Evolutionary conservation across 2,329 filamentous ascomycete species (phyloP).

Genomic region (Coniochaeta sp.): DNA sequence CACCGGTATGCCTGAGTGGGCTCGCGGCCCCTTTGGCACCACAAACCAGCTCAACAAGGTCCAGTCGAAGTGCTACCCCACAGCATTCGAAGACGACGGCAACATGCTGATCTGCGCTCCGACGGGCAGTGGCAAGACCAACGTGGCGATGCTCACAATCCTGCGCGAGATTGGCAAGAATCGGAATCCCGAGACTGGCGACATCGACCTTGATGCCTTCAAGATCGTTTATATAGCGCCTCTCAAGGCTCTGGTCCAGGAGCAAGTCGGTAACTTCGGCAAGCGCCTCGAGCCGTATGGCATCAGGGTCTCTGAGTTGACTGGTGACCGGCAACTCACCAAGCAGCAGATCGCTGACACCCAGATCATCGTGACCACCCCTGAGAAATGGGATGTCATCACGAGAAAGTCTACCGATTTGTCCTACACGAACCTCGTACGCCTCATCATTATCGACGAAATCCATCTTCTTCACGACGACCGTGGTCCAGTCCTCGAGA

Average conservation of each 20-base stretch:
- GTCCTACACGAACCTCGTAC: conserved; percentile 95
- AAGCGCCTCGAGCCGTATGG: conserved; percentile 85
- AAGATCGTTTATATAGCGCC: conserved; percentile 98
- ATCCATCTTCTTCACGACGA: conserved; percentile 98
- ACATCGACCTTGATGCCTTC: conserved; percentile 92
- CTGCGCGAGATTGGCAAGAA: conserved; percentile 96
- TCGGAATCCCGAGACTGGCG: conserved; percentile 79
- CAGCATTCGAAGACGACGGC: conserved; percentile 87
- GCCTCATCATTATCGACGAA: conserved; percentile 93
- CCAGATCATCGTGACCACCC: conserved; percentile 95
- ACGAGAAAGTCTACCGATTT: conserved; percentile 95
- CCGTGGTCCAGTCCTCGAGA: conserved; percentile 91
- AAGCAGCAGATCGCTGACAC: conserved; percentile 98
- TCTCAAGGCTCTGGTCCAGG: conserved; percentile 89
- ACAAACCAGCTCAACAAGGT: conserved; percentile 89
- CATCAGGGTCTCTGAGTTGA: conserved; percentile 89
- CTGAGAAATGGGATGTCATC: conserved; percentile 99
- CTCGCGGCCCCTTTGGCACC: conserved; percentile 74
- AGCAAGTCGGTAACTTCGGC: conserved; percentile 97
- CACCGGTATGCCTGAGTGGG: conserved; percentile 87
- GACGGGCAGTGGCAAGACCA: conserved; percentile 96
- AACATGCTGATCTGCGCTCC: conserved; percentile 98
- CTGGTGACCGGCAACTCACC: conserved; percentile 93
- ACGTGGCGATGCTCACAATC: conserved; percentile 96
- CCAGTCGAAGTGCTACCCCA: conserved; percentile 86